Conservation (phyloP, 257 asterid genomes). For the Ilex asprella region DNA sequence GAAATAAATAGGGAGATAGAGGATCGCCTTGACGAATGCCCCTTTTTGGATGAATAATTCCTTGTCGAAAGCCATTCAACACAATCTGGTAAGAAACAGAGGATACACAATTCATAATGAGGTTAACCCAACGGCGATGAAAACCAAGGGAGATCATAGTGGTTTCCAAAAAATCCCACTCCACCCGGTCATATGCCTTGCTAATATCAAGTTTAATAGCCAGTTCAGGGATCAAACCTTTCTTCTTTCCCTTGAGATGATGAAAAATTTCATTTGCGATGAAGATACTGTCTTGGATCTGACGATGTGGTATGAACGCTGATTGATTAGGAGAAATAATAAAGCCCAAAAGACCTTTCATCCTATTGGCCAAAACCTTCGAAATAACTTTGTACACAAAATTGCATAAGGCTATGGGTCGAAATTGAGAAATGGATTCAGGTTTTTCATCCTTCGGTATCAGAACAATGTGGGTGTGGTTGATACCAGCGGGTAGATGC, state of each 20-base stretch:
- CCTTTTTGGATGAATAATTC: not conserved
- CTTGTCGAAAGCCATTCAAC: not conserved
- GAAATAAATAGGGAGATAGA: not conserved
- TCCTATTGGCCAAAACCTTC: too few relatives aligned
- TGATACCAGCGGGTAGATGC: too few relatives aligned
- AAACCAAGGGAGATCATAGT: too few relatives aligned
- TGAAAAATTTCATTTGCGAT: too few relatives aligned
- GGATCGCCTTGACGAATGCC: not conserved
- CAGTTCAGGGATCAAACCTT: not conserved
- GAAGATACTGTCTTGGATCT: too few relatives aligned
- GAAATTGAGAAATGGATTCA: not conserved
- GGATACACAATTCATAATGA: not conserved
- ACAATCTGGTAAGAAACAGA: not conserved
- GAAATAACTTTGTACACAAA: too few relatives aligned
- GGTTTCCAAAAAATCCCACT: too few relatives aligned
- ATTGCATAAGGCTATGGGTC: too few relatives aligned
- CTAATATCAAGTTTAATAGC: too few relatives aligned
- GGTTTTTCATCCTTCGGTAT: not conserved
- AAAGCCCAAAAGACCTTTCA: too few relatives aligned
- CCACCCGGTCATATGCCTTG: not conserved
- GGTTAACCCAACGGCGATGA: too few relatives aligned
- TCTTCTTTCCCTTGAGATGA: too few relatives aligned
- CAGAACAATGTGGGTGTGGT: not conserved
- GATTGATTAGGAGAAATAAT: not conserved
- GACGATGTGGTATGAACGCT: not conserved